These are phyloP conservation scores for Cardiospermum halicacabum DNA, from an alignment of 345 rosid species.

Conservation along the genomic window DNA sequence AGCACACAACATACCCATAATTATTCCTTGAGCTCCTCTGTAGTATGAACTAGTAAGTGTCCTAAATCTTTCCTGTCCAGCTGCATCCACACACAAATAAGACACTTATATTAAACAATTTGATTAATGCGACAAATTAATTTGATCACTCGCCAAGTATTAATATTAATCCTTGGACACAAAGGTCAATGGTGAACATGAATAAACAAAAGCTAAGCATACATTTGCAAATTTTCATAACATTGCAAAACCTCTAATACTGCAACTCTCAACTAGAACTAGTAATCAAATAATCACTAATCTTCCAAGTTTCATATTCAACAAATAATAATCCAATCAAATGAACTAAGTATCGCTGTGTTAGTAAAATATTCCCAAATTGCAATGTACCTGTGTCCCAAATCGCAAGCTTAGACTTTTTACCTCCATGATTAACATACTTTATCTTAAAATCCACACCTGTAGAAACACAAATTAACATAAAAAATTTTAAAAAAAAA, in stretches of 20 bases:
- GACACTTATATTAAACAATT: slow-evolving; percentile 3
- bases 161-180: not conserved
- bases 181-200: not conserved
- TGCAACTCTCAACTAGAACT: not conserved
- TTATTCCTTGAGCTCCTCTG: slow-evolving; percentile 95
- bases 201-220: not conserved
- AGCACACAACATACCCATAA: slow-evolving; percentile 60
- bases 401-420: slow-evolving; percentile 88
- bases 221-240: not conserved
- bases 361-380: not conserved
- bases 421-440: slow-evolving; percentile 66
- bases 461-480: slow-evolving; percentile 13
- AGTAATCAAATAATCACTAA: not conserved
- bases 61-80: slow-evolving; percentile 97
- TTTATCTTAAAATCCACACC: slow-evolving; percentile 97
- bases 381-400: slow-evolving; percentile 84
- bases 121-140: not conserved
- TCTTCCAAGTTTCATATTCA: not conserved
- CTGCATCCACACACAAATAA: slow-evolving; percentile 37
- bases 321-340: no score
- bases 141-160: not conserved
- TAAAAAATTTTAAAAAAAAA: no score
- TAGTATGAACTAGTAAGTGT: slow-evolving; percentile 91
- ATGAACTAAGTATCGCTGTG: no score
- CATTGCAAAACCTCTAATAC: not conserved